A percentile compares a stretch with the other conserved stretches of the same genome.
Conservation (phyloP, 163 green algal genomes). For the Trebouxia gelatinosa region DNA sequence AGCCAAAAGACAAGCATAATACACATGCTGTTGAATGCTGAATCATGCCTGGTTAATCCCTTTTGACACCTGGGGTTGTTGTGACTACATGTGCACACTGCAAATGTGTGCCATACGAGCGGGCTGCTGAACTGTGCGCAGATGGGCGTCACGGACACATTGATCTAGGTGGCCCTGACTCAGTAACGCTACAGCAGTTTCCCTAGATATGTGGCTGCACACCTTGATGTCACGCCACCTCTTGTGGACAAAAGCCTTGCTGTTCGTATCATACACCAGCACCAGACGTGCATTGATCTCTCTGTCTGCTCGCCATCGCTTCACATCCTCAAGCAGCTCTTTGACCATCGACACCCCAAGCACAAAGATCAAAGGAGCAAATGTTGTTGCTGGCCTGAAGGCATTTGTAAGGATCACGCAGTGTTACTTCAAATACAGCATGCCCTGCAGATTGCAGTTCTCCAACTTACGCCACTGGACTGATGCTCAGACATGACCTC, state of each 20-base stretch:
- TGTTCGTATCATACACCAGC: not conserved
- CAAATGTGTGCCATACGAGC: too few species aligned
- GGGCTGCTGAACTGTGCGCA: too few species aligned
- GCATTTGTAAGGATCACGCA: not conserved
- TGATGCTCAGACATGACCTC: constrained; percentile 62
- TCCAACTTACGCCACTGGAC: constrained; percentile 60
- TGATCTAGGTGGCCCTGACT: too few species aligned
- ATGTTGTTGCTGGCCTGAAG: constrained; percentile 69
- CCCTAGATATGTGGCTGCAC: too few species aligned
- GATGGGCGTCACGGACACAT: too few species aligned
- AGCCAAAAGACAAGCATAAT: too few species aligned
- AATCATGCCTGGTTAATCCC: too few species aligned
- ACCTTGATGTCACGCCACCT: constrained; percentile 53
- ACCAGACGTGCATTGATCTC: constrained; percentile 23
- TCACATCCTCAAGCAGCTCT: constrained; percentile 83
- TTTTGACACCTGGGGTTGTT: too few species aligned
- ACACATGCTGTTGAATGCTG: too few species aligned
- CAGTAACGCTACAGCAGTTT: too few species aligned
- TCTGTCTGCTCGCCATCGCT: constrained; percentile 64
- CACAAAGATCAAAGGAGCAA: constrained; percentile 67
- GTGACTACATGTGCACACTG: too few species aligned
- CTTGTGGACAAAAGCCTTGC: constrained; percentile 44
- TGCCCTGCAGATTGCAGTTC: not conserved
- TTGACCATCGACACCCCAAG: constrained; percentile 75
- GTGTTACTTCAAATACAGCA: not conserved